Conservation (phyloP, 164 flowering plant genomes). For the Tinospora cordifolia region DNA sequence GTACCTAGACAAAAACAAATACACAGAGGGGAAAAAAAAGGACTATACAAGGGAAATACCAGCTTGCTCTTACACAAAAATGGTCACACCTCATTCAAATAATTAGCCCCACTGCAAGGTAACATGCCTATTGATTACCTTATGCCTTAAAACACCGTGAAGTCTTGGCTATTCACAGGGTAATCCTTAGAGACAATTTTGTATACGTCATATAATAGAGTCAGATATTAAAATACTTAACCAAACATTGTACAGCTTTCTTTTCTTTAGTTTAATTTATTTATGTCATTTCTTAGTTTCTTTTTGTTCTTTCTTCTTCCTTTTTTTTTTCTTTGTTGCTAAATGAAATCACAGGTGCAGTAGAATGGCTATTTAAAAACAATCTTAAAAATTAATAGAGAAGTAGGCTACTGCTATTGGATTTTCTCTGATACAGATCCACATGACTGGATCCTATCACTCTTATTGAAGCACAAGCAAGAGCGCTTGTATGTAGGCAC, state of each 20-base stretch:
- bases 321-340: neutral
- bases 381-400: neutral
- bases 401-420: neutral
- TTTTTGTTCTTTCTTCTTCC: neutral
- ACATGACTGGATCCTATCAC: neutral
- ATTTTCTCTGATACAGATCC: neutral
- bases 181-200: neutral
- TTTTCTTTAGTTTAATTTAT: neutral
- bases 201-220: neutral
- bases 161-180: neutral
- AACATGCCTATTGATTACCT: neutral
- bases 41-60: neutral
- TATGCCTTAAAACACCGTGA: neutral
- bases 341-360: neutral
- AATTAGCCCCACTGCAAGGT: neutral
- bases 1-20: neutral
- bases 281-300: too few species aligned
- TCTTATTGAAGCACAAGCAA: neutral
- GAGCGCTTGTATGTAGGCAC: neutral
- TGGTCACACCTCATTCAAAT: neutral
- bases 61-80: neutral
- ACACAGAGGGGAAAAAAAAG: neutral
- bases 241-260: neutral
- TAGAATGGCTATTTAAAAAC: neutral
- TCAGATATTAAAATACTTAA: neutral